These are phyloP conservation scores for Aspergillus incahuasiensis DNA, from an alignment of 495 filamentous ascomycete genomes.

Conservation along the genomic window DNA sequence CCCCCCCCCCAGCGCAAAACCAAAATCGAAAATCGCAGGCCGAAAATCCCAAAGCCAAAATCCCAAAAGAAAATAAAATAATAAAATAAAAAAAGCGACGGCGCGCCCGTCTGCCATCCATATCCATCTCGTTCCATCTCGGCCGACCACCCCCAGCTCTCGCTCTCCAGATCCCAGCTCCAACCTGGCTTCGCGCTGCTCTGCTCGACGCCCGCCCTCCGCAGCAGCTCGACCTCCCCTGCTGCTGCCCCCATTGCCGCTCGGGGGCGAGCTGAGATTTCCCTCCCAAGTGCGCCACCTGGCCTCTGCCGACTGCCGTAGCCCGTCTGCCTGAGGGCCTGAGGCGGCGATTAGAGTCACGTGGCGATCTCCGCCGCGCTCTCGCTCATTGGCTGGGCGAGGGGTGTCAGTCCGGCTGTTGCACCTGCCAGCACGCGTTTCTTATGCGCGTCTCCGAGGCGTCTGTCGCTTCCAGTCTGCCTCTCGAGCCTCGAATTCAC, in stretches of 20 bases:
- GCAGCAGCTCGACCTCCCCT: neutral
- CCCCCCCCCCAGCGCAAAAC: no score
- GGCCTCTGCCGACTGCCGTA: constrained; percentile 12
- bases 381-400: constrained; percentile 3
- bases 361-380: neutral
- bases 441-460: constrained; percentile 10
- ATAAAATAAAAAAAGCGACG: constrained; percentile 18
- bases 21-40: constrained; percentile 18
- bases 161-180: constrained; percentile 10
- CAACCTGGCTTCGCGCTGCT: neutral
- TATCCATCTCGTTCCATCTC: no score
- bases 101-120: constrained; percentile 14
- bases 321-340: constrained; percentile 9
- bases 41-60: constrained; percentile 17
- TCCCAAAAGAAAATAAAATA: constrained; percentile 20
- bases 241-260: constrained; percentile 13
- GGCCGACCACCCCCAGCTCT: constrained; percentile 14
- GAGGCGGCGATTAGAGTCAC: no score
- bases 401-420: neutral
- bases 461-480: neutral
- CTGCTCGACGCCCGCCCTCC: neutral
- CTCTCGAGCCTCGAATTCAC: constrained; percentile 1
- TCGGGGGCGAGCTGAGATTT: constrained; percentile 15
- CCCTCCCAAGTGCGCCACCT: constrained; percentile 9
- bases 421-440: constrained; percentile 3